These are phyloP conservation scores for Diaporthe ampelina DNA, from an alignment of 2,329 filamentous ascomycete genomes.

Conservation along the genomic window DNA sequence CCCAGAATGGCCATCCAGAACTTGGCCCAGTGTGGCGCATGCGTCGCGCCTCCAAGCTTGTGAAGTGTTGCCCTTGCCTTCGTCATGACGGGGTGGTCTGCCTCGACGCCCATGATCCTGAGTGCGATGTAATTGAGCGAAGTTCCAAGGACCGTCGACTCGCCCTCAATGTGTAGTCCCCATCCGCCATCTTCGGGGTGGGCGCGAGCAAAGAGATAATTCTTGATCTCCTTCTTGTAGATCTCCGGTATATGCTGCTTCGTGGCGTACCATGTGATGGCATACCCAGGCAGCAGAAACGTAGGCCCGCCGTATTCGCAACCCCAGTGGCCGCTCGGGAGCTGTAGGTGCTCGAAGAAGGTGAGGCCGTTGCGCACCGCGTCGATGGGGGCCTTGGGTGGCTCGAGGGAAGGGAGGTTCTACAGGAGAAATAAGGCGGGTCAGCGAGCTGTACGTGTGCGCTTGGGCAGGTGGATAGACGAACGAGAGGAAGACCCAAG, in stretches of 20 bases:
- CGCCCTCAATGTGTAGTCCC: constrained; percentile 95
- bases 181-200: constrained; percentile 93
- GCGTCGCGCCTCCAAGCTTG: constrained; percentile 85
- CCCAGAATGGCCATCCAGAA: constrained; percentile 92
- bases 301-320: constrained; percentile 98
- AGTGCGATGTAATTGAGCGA: constrained; percentile 88
- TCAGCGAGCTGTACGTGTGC: not conserved
- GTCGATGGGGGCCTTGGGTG: constrained; percentile 80
- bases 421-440: constrained; percentile 53
- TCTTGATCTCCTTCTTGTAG: constrained; percentile 88
- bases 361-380: constrained; percentile 85
- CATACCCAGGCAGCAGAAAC: constrained; percentile 90
- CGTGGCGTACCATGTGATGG: constrained; percentile 90
- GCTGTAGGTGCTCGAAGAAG: constrained; percentile 92
- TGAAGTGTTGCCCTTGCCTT: constrained; percentile 88
- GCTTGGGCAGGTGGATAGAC: constrained; percentile 35
- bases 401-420: constrained; percentile 80
- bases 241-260: constrained; percentile 86
- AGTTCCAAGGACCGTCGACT: constrained; percentile 93
- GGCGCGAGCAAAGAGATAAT: constrained; percentile 89
- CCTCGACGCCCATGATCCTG: constrained; percentile 84
- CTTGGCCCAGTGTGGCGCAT: constrained; percentile 95
- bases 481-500: constrained; percentile 83
- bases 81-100: constrained; percentile 87
- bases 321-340: constrained; percentile 92